Evolutionary conservation across 2,329 filamentous ascomycete species (phyloP).

Genomic region (Berkeleyomyces basicola): DNA sequence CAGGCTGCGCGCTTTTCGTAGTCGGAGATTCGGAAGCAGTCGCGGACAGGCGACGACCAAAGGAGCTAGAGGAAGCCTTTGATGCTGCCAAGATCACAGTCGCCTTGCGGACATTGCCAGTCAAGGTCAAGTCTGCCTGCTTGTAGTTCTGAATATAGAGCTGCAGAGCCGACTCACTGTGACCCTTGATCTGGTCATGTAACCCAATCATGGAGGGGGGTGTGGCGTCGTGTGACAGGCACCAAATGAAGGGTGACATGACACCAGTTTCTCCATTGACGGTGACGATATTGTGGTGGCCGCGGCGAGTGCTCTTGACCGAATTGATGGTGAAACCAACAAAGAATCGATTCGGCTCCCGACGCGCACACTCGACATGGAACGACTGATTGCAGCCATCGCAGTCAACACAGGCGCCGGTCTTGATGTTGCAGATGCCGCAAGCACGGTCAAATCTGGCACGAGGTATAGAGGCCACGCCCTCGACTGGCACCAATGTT

Average conservation of each 20-base stretch:
- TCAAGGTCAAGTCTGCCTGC: constrained; percentile 78
- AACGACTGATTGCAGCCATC: constrained; percentile 54
- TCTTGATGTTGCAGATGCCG: constrained; percentile 61
- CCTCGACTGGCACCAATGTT: constrained; percentile 72
- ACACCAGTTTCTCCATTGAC: constrained; percentile 65
- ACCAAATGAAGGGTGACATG: constrained; percentile 82
- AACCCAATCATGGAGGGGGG: constrained; percentile 31
- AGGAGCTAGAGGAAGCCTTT: constrained; percentile 20
- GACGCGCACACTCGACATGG: constrained; percentile 81
- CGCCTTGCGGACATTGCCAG: constrained; percentile 84
- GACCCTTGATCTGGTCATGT: constrained; percentile 6
- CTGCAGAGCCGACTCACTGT: constrained; percentile 58
- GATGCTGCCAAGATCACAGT: constrained; percentile 45
- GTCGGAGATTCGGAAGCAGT: constrained; percentile 20
- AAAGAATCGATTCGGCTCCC: constrained; percentile 47
- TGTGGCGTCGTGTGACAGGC: constrained; percentile 64
- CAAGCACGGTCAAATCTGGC: constrained; percentile 61
- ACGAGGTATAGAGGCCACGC: constrained; percentile 65
- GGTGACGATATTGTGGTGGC: constrained; percentile 63
- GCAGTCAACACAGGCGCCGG: constrained; percentile 70
- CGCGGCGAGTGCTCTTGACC: constrained; percentile 73
- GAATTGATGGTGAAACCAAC: constrained; percentile 84
- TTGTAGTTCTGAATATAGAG: constrained; percentile 82
- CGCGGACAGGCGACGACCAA: constrained; percentile 39
- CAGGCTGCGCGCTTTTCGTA: constrained; percentile 12